These are phyloP conservation scores for Forsythia viridissima DNA, from an alignment of 257 asterid genomes.

Conservation along the genomic window DNA sequence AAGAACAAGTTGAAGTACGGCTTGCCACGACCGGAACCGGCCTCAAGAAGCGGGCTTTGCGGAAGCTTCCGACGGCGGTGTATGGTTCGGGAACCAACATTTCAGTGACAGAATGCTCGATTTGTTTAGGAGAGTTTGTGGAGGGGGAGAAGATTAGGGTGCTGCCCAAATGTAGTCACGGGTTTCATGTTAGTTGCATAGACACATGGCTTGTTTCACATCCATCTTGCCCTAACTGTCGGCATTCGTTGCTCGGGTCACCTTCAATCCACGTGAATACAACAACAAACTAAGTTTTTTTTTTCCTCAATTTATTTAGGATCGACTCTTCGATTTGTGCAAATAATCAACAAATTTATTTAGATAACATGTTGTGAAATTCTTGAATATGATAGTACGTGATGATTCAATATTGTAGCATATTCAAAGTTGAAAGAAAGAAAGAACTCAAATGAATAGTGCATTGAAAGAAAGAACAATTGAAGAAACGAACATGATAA, in stretches of 20 bases:
- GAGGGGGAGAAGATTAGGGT: conserved; percentile 51
- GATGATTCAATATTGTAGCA: not conserved
- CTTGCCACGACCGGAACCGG: conserved; percentile 24
- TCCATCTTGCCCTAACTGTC: conserved; percentile 49
- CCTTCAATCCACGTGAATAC: not conserved
- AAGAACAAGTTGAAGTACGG: conserved; percentile 19
- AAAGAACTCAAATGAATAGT: not conserved
- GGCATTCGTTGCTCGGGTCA: conserved; percentile 44
- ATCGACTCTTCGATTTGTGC: not conserved
- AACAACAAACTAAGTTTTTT: not conserved
- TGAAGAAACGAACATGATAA: no score
- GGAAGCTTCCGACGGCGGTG: conserved; percentile 32
- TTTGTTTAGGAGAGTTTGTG: conserved; percentile 41
- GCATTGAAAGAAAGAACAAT: no score
- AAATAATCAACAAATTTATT: no score
- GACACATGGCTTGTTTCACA: conserved; percentile 50
- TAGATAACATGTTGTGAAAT: no score
- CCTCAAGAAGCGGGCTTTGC: conserved; percentile 31
- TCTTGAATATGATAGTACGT: not conserved
- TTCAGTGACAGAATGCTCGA: conserved; percentile 44
- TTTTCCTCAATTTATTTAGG: not conserved
- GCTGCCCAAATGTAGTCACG: conserved; percentile 43
- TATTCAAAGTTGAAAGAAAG: not conserved
- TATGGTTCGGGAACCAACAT: conserved; percentile 30
- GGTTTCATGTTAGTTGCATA: conserved; percentile 43